Conservation (phyloP, 2,329 filamentous ascomycete species). For the Aulographum hederae region DNA sequence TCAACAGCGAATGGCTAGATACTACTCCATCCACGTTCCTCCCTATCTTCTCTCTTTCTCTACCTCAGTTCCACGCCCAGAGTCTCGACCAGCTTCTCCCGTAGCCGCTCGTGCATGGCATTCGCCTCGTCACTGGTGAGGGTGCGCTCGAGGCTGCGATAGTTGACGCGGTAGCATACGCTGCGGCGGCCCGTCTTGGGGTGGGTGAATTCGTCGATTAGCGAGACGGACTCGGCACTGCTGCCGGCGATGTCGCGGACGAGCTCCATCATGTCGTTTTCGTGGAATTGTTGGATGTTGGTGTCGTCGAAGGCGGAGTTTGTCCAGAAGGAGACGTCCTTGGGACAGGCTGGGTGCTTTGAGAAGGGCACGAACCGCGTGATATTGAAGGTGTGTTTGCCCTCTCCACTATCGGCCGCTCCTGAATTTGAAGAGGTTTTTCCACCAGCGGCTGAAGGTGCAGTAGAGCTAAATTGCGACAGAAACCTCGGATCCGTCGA, state of each 20-base stretch:
- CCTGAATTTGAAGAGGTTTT: too few relatives aligned
- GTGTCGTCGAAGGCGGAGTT: conserved; percentile 8
- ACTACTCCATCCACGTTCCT: not conserved
- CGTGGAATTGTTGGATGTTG: conserved; percentile 45
- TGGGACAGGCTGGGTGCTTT: conserved; percentile 74
- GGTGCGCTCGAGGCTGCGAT: conserved; percentile 80
- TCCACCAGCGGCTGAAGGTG: too few relatives aligned
- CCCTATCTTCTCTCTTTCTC: not conserved
- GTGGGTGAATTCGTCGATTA: conserved; percentile 77
- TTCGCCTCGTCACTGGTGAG: conserved; percentile 73
- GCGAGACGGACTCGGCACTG: conserved; percentile 66
- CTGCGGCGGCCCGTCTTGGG: conserved; percentile 70
- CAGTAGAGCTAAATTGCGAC: conserved; percentile 47
- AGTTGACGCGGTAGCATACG: conserved; percentile 84
- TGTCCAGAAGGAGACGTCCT: conserved; percentile 85
- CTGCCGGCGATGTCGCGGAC: conserved; percentile 70
- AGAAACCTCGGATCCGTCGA: conserved; percentile 70
- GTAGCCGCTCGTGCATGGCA: conserved; percentile 51
- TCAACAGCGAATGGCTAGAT: too few relatives aligned
- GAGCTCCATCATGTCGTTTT: conserved; percentile 95
- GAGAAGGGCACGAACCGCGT: conserved; percentile 69
- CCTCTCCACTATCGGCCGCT: conserved; percentile 17
- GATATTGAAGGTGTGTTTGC: conserved; percentile 18
- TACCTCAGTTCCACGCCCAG: conserved; percentile 66
- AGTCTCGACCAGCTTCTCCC: conserved; percentile 43